A percentile compares a stretch with the other conserved stretches of the same genome.
These are phyloP conservation scores for Lentinula edodes DNA, from an alignment of 768 basidiomycete genomes.

Conservation along the genomic window DNA sequence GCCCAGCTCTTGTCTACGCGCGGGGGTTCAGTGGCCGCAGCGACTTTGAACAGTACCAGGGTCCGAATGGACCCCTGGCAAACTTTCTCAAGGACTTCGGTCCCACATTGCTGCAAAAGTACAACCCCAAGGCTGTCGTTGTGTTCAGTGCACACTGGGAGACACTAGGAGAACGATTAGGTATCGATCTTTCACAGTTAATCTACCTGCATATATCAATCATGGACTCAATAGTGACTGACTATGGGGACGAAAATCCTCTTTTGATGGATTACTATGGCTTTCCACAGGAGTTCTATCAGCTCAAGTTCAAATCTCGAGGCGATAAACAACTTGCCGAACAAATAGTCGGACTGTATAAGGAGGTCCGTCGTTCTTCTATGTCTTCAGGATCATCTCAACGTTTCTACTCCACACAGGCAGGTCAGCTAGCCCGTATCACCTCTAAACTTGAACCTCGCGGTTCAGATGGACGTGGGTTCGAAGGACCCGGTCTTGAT, in stretches of 20 bases:
- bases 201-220: neutral
- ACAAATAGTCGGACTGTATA: constrained; percentile 56
- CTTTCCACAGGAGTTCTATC: constrained; percentile 54
- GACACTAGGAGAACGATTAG: constrained; percentile 49
- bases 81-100: constrained; percentile 64
- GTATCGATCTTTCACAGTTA: constrained; percentile 23
- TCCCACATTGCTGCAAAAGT: constrained; percentile 57
- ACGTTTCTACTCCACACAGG: constrained; percentile 23
- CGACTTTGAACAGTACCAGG: constrained; percentile 21
- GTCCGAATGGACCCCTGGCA: constrained; percentile 49
- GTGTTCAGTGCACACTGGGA: constrained; percentile 87
- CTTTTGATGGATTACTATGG: constrained; percentile 72
- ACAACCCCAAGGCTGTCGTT: constrained; percentile 53
- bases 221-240: constrained; percentile 45
- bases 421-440: constrained; percentile 47
- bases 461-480: constrained; percentile 63
- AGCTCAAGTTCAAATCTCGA: constrained; percentile 60
- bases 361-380: constrained; percentile 30
- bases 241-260: constrained; percentile 75
- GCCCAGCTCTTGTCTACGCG: neutral
- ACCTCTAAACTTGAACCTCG: constrained; percentile 46
- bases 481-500: constrained; percentile 60
- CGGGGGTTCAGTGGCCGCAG: neutral
- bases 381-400: neutral
- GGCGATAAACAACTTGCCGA: constrained; percentile 55